These are phyloP conservation scores for Phytophthora pini DNA, from an alignment of 352 stramenopile genomes.

Conservation along the genomic window DNA sequence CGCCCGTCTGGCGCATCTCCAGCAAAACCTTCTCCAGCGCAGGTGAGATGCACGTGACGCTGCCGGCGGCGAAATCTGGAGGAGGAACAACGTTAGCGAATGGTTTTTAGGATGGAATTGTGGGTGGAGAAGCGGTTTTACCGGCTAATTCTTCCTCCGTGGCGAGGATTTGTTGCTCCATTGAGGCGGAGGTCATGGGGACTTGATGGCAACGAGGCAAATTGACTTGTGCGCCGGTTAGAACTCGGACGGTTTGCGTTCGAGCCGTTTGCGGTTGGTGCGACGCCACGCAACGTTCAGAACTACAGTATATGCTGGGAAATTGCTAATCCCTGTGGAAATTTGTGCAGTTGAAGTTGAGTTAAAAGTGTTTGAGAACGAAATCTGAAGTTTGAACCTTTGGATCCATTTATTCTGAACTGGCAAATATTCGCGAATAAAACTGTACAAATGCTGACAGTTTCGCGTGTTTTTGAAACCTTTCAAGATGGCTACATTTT, in stretches of 20 bases:
- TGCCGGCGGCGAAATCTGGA: constrained; percentile 61
- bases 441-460: constrained; percentile 4
- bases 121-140: constrained; percentile 23
- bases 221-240: constrained; percentile 21
- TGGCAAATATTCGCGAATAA: not conserved
- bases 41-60: constrained; percentile 52
- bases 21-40: constrained; percentile 67
- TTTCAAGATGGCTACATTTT: constrained; percentile 14
- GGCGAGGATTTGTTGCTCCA: constrained; percentile 65
- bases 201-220: not conserved
- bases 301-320: not conserved
- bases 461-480: constrained; percentile 15
- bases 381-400: not conserved
- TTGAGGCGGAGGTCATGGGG: constrained; percentile 20
- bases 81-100: not conserved
- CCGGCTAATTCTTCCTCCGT: constrained; percentile 76
- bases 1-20: constrained; percentile 71
- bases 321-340: not conserved
- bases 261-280: not conserved
- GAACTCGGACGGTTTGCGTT: constrained; percentile 5
- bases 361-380: no score
- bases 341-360: not conserved
- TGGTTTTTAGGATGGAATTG: not conserved
- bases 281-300: not conserved
- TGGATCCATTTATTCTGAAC: not conserved